A percentile compares a stretch with the other conserved stretches of the same genome.
These are phyloP conservation scores for Peziza echinospora DNA, from an alignment of 495 filamentous ascomycete genomes.

Conservation along the genomic window DNA sequence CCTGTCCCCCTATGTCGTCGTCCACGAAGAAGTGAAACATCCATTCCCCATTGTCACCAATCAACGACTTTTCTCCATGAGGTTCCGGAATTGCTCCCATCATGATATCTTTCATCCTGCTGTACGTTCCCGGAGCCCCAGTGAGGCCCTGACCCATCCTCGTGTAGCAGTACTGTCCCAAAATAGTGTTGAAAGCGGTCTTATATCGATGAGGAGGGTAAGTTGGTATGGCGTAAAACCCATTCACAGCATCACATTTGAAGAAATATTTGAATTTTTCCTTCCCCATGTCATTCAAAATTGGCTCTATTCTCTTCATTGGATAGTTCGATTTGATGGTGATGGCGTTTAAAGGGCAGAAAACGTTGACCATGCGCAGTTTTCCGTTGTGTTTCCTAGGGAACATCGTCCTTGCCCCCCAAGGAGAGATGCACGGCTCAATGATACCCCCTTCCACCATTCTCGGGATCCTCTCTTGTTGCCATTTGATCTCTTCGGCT, in stretches of 20 bases:
- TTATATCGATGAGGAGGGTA: not conserved
- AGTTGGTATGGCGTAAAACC: constrained; percentile 1
- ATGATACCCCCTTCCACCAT: constrained; percentile 1
- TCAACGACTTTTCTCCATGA: not conserved
- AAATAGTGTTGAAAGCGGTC: not conserved
- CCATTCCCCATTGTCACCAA: no score
- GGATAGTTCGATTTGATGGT: not conserved
- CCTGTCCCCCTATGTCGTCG: not conserved
- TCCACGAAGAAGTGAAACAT: constrained; percentile 2
- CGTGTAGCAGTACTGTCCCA: not conserved
- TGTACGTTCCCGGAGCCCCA: not conserved
- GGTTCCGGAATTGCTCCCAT: not conserved
- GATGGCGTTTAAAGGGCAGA: not conserved
- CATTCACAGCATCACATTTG: not conserved
- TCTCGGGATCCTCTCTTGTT: not conserved
- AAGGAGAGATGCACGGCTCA: not conserved
- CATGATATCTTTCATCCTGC: not conserved
- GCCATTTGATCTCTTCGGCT: not conserved
- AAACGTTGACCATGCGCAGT: not conserved
- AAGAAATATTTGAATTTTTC: not conserved
- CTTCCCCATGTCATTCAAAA: not conserved
- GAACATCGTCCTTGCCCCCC: not conserved
- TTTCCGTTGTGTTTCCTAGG: not conserved
- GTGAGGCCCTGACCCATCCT: constrained; percentile 1
- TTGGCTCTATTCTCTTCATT: constrained; percentile 1